These are phyloP conservation scores for Nicotiana tomentosiformis DNA, from an alignment of 257 asterid species.

Conservation along the genomic window DNA sequence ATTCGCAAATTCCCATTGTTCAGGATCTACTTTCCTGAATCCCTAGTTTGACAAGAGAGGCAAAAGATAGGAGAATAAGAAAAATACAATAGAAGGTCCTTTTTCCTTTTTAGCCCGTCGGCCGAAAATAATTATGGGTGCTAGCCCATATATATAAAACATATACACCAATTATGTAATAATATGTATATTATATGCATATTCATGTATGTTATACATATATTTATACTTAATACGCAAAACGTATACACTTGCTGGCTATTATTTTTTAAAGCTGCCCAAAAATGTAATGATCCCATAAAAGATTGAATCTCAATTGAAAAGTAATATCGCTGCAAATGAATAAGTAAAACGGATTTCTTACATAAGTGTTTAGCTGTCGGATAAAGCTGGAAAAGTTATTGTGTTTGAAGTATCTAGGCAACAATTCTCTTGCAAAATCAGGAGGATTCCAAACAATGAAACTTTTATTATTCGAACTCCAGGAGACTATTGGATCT, in stretches of 20 bases:
- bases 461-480: slow-evolving; percentile 58
- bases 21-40: slow-evolving; percentile 84
- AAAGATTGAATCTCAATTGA: neutral
- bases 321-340: neutral
- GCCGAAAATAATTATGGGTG: no score
- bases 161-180: no score
- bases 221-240: no score
- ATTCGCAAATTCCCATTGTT: slow-evolving; percentile 88
- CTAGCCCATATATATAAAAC: no score
- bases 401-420: slow-evolving; percentile 80
- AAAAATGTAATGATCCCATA: no score
- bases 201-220: no score
- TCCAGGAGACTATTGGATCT: slow-evolving; percentile 69
- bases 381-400: slow-evolving; percentile 91
- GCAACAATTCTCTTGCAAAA: slow-evolving; percentile 64
- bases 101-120: no score
- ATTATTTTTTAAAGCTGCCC: no score
- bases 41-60: slow-evolving; percentile 40
- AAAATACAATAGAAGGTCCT: no score
- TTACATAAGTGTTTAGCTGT: slow-evolving; percentile 88
- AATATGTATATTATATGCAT: no score
- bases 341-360: neutral
- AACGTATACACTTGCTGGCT: no score
- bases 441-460: slow-evolving; percentile 77
- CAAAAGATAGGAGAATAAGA: neutral